phyloP scores from a whole-genome alignment of 2,329 filamentous ascomycete species.

The Mycosphaerella sp. region DNA sequence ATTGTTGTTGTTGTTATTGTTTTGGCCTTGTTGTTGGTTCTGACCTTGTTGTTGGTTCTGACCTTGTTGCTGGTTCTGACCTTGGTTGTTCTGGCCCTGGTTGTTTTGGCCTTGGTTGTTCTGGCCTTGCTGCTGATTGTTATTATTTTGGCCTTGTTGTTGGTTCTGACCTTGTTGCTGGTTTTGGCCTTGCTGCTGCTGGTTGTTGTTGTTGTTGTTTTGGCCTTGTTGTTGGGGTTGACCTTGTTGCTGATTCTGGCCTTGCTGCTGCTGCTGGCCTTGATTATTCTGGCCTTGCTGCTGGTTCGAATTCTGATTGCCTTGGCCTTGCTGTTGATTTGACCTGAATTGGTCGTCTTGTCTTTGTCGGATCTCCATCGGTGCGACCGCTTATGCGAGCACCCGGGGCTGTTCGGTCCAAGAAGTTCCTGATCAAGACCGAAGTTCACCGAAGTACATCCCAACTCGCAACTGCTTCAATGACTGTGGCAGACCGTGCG shows the following conservation, averaged over 20 bases:
- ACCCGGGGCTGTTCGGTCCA: not conserved
- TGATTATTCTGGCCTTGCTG: not conserved
- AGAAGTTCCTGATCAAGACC: too few relatives aligned
- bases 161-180: slow-evolving; percentile 1
- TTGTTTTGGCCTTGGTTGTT: not conserved
- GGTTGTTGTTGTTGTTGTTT: not conserved
- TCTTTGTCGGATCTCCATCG: not conserved
- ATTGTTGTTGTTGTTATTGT: not conserved
- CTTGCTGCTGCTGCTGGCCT: not conserved
- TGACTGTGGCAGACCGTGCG: not conserved
- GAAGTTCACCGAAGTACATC: not conserved
- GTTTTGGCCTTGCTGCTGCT: not conserved
- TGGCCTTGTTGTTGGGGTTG: not conserved
- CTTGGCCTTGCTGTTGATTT: not conserved
- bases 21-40: not conserved
- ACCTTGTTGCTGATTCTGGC: not conserved
- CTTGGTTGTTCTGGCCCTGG: not conserved
- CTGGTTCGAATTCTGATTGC: not conserved
- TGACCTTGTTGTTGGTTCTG: not conserved
- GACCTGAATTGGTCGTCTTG: not conserved
- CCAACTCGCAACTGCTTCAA: not conserved
- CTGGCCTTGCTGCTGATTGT: not conserved
- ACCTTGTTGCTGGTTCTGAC: not conserved
- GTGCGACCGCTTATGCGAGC: not conserved
- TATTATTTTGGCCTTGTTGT: not conserved